Conservation (phyloP, 2,329 filamentous ascomycete genomes). For the Juglanconis juglandina region DNA sequence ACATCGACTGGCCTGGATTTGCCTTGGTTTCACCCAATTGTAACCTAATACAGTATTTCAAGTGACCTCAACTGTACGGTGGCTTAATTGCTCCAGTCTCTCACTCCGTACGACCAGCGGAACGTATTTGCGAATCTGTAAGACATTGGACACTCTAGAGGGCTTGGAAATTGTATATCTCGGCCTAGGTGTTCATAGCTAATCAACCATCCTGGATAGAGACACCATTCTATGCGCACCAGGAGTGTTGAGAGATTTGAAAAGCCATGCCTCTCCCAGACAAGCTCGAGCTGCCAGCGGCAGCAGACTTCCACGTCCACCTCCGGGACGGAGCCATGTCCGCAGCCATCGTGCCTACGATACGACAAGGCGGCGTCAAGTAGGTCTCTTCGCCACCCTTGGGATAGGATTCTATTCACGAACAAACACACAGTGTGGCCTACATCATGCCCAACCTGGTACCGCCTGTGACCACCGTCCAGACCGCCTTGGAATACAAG, state of each 20-base stretch:
- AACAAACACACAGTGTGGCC: constrained; percentile 28
- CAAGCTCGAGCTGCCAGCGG: constrained; percentile 53
- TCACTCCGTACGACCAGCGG: neutral
- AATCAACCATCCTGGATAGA: neutral
- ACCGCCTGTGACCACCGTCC: constrained; percentile 59
- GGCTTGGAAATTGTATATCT: neutral
- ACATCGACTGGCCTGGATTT: too few relatives aligned
- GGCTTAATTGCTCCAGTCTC: neutral
- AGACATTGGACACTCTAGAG: neutral
- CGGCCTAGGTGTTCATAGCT: neutral
- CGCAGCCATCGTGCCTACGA: constrained; percentile 49
- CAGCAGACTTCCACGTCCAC: constrained; percentile 70
- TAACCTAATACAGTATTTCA: too few relatives aligned
- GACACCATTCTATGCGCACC: neutral
- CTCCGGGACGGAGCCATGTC: constrained; percentile 66
- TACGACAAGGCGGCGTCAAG: constrained; percentile 29
- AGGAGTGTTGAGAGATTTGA: neutral
- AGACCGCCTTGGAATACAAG: constrained; percentile 64
- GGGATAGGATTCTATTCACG: constrained; percentile 26
- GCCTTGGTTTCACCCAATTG: too few relatives aligned
- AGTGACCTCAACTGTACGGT: too few relatives aligned
- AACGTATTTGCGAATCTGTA: neutral
- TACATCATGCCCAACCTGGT: constrained; percentile 56
- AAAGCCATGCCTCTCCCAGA: constrained; percentile 28
- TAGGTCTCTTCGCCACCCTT: constrained; percentile 55